Conservation (phyloP, 306 rosid genomes). For the Vigna nakashimae region DNA sequence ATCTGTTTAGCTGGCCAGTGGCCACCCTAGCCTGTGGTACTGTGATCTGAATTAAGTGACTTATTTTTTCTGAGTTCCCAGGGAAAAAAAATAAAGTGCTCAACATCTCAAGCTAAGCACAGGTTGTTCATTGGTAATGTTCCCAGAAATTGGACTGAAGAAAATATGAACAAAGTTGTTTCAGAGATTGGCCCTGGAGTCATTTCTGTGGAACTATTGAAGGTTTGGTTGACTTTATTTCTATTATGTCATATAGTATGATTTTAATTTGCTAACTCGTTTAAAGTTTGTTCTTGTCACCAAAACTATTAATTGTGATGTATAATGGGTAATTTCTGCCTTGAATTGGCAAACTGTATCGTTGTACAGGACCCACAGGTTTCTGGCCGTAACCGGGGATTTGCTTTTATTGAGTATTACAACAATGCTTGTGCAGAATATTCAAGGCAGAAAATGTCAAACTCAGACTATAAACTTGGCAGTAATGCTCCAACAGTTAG, state of each 20-base stretch:
- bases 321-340: constrained; percentile 31
- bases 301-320: constrained; percentile 7
- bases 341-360: constrained; percentile 37
- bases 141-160: constrained; percentile 71
- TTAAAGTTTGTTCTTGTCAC: constrained; percentile 24
- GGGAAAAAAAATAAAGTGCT: constrained; percentile 70
- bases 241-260: not conserved
- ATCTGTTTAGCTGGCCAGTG: not conserved
- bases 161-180: constrained; percentile 63
- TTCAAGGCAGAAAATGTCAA: constrained; percentile 71
- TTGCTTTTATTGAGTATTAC: constrained; percentile 70
- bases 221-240: constrained; percentile 49
- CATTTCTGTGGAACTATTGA: constrained; percentile 62
- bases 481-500: constrained; percentile 69
- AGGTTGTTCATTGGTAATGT: constrained; percentile 74
- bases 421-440: constrained; percentile 75
- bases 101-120: constrained; percentile 70
- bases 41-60: constrained; percentile 20
- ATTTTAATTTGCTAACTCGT: not conserved
- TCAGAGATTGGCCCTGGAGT: constrained; percentile 71
- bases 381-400: constrained; percentile 66
- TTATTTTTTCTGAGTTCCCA: constrained; percentile 41
- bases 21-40: constrained; percentile 21
- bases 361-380: constrained; percentile 61
- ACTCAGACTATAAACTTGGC: constrained; percentile 70